A percentile compares a stretch with the other conserved stretches of the same genome.
Evolutionary conservation across 2,329 filamentous ascomycete genomes (phyloP).

Genomic region (Nakataea oryzae): DNA sequence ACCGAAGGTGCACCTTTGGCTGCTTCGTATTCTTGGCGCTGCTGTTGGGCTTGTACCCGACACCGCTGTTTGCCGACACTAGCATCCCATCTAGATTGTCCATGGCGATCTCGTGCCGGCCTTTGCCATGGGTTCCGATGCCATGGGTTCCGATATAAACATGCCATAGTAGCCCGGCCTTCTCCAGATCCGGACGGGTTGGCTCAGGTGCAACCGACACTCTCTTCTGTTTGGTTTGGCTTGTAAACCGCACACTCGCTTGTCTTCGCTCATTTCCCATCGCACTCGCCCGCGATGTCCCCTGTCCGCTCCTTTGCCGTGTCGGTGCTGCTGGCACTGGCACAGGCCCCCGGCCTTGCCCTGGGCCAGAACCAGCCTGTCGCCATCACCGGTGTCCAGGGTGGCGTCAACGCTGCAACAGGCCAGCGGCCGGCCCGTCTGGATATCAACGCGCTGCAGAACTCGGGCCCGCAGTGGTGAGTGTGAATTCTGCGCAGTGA

Average conservation of each 20-base stretch:
- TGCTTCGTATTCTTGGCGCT: not conserved
- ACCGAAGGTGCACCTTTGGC: not conserved
- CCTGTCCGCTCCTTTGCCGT: not conserved
- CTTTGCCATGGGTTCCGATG: not conserved
- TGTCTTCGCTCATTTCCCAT: not conserved
- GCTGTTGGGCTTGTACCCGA: not conserved
- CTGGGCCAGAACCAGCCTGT: constrained; percentile 1
- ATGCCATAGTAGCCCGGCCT: not conserved
- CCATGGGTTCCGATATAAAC: not conserved
- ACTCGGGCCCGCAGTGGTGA: constrained; percentile 26
- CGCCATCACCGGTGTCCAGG: constrained; percentile 21
- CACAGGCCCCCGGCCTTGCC: not conserved
- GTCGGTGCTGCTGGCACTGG: not conserved
- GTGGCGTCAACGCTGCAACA: constrained; percentile 17
- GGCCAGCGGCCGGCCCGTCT: constrained; percentile 26
- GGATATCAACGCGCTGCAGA: constrained; percentile 30
- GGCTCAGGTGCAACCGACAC: not conserved
- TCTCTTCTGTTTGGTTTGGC: not conserved
- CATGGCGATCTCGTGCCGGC: not conserved
- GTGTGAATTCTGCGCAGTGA: not conserved
- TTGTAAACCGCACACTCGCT: not conserved
- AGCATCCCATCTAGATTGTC: too few relatives aligned
- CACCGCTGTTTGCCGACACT: not conserved
- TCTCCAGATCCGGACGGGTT: not conserved
- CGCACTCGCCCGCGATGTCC: not conserved